phyloP scores from a whole-genome alignment of 306 rosid species.

The Vigna mungo region DNA sequence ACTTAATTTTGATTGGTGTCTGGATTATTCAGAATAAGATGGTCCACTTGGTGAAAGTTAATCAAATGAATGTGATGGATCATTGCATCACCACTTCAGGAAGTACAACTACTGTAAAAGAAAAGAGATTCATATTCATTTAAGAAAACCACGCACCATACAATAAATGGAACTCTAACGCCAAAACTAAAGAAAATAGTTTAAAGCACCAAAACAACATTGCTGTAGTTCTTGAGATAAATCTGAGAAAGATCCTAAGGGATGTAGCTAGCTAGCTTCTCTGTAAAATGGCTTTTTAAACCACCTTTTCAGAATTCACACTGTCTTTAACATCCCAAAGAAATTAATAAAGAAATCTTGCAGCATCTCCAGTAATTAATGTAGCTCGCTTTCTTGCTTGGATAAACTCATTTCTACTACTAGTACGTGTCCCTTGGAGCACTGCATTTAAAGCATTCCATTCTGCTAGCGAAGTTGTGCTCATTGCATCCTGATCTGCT shows the following conservation, averaged over 20 bases:
- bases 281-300: conserved; percentile 39
- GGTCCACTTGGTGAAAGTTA: conserved; percentile 21
- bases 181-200: conserved; percentile 46
- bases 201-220: conserved; percentile 61
- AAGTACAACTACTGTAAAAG: conserved; percentile 17
- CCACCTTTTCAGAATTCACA: conserved; percentile 41
- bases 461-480: conserved; percentile 97
- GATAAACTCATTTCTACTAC: conserved; percentile 52
- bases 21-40: background rate
- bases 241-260: conserved; percentile 50
- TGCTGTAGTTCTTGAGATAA: conserved; percentile 50
- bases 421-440: conserved; percentile 91
- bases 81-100: background rate
- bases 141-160: conserved; percentile 58
- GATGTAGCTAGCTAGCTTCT: conserved; percentile 45
- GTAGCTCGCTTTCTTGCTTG: conserved; percentile 43
- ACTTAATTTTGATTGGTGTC: background rate
- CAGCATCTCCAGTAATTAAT: conserved; percentile 42
- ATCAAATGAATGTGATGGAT: conserved; percentile 9
- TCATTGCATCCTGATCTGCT: conserved; percentile 93
- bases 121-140: conserved; percentile 55
- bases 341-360: conserved; percentile 48
- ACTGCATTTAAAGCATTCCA: conserved; percentile 94
- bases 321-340: conserved; percentile 47
- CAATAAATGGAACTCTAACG: conserved; percentile 59